These are phyloP conservation scores for Moniliophthora roreri DNA, from an alignment of 1,284 basidiomycete genomes.

Conservation along the genomic window DNA sequence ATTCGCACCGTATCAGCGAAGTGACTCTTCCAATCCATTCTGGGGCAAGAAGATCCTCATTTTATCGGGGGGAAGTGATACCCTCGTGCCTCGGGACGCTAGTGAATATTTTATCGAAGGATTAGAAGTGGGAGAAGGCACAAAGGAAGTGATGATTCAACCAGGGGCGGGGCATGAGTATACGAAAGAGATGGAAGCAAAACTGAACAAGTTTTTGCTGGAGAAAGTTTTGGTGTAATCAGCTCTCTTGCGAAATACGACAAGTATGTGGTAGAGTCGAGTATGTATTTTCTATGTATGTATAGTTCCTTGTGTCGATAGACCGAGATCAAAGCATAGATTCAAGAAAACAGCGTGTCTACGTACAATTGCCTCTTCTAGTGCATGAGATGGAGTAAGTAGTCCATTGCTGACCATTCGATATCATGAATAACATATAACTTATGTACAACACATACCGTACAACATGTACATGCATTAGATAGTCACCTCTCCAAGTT, in stretches of 20 bases:
- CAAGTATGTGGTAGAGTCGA: no score
- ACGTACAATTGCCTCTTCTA: not conserved
- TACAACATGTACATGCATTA: constrained; percentile 4
- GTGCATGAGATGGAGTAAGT: constrained; percentile 1
- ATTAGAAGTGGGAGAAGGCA: constrained; percentile 52
- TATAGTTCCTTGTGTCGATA: no score
- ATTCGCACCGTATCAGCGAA: constrained; percentile 34
- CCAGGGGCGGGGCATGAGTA: constrained; percentile 53
- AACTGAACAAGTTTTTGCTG: constrained; percentile 46
- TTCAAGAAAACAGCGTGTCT: not conserved
- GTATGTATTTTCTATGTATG: no score
- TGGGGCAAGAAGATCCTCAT: constrained; percentile 68
- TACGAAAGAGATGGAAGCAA: constrained; percentile 50
- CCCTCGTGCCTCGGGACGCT: constrained; percentile 62
- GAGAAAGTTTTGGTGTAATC: constrained; percentile 18
- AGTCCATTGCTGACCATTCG: not conserved
- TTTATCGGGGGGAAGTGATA: constrained; percentile 61
- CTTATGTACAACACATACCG: constrained; percentile 1
- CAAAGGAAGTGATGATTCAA: constrained; percentile 47
- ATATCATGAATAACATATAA: no score
- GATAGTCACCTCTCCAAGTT: constrained; percentile 39
- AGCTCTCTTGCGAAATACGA: no score
- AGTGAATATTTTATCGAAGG: constrained; percentile 52
- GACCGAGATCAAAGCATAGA: no score
- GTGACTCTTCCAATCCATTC: constrained; percentile 54